These are phyloP conservation scores for Allantophomopsis lycopodina DNA, from an alignment of 2,329 filamentous ascomycete genomes.

Conservation along the genomic window DNA sequence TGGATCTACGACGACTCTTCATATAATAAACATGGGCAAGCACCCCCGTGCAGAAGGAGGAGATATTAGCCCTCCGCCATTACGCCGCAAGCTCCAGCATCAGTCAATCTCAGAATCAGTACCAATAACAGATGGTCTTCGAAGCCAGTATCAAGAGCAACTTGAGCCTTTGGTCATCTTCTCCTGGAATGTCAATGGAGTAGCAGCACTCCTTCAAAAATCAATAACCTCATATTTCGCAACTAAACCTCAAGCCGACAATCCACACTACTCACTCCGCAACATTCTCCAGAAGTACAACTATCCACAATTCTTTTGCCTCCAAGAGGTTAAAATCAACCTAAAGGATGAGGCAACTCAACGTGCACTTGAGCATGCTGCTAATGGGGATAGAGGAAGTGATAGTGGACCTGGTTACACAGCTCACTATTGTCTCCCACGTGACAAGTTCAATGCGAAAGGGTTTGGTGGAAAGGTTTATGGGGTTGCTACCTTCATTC, in stretches of 20 bases:
- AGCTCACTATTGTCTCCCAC: conserved; percentile 30
- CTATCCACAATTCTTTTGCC: conserved; percentile 28
- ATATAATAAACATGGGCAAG: too few relatives aligned
- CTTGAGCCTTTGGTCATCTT: not conserved
- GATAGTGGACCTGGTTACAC: conserved; percentile 23
- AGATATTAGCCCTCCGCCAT: conserved; percentile 3
- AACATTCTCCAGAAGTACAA: conserved; percentile 27
- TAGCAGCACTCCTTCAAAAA: conserved; percentile 5
- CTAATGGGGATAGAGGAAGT: conserved; percentile 8
- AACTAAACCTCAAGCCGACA: not conserved
- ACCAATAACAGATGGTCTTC: not conserved
- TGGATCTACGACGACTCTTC: too few relatives aligned
- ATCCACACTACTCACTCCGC: conserved; percentile 15
- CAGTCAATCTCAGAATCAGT: not conserved
- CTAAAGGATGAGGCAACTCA: conserved; percentile 23
- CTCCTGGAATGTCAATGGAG: conserved; percentile 6
- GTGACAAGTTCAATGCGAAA: conserved; percentile 31
- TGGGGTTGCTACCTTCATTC: conserved; percentile 34
- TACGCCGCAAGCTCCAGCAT: conserved; percentile 3
- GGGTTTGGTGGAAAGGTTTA: conserved; percentile 35
- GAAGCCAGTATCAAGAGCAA: not conserved
- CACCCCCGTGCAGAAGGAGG: too few relatives aligned
- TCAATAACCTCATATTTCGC: conserved; percentile 6
- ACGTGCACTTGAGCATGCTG: conserved; percentile 22
- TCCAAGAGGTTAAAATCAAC: conserved; percentile 35